Conservation (phyloP, 805 yeast genomes). For the Starmerella geochares region DNA sequence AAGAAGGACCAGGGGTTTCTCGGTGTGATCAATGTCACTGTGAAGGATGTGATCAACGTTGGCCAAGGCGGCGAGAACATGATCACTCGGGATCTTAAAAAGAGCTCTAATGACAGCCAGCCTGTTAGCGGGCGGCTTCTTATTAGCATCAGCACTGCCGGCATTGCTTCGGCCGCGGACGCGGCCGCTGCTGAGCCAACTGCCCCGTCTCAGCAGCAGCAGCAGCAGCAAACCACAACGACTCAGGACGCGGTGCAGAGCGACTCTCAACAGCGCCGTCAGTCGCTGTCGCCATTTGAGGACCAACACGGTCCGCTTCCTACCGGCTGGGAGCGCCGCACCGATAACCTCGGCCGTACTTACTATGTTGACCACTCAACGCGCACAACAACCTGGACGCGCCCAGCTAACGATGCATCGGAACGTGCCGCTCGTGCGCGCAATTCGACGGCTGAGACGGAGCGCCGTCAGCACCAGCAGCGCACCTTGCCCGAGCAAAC, state of each 20-base stretch:
- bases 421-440: conserved; percentile 54
- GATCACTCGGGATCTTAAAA: conserved; percentile 81
- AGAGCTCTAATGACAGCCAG: conserved; percentile 72
- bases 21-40: conserved; percentile 86
- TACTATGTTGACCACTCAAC: conserved; percentile 97
- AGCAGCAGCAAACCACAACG: not conserved
- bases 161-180: conserved; percentile 3
- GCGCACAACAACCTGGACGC: conserved; percentile 97
- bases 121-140: conserved; percentile 82
- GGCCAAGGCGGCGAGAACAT: conserved; percentile 50
- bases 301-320: conserved; percentile 95
- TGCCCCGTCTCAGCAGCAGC: not conserved
- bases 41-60: conserved; percentile 75
- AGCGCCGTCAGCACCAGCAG: conserved; percentile 80
- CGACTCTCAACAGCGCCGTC: conserved; percentile 5
- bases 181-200: conserved; percentile 1
- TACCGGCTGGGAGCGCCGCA: conserved; percentile 98
- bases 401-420: conserved; percentile 73
- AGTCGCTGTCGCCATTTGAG: conserved; percentile 64
- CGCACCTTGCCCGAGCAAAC: conserved; percentile 73
- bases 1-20: conserved; percentile 97
- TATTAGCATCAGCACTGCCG: conserved; percentile 6
- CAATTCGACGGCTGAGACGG: conserved; percentile 67
- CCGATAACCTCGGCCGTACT: conserved; percentile 94
- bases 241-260: conserved; percentile 7